phyloP scores from a whole-genome alignment of 1,139 yeast species.

The Zygoascus sp. region DNA sequence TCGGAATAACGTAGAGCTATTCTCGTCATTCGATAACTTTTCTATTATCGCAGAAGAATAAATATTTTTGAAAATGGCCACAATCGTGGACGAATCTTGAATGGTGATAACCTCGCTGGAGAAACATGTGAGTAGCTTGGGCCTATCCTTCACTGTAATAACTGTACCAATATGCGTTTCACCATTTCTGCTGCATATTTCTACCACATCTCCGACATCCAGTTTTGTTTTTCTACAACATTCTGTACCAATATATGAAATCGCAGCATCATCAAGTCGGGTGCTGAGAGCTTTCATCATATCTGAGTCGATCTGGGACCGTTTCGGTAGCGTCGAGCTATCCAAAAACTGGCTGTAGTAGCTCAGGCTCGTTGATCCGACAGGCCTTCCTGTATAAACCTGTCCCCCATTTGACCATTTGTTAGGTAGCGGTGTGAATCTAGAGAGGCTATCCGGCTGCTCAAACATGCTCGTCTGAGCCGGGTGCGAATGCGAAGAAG shows the following conservation, averaged over 20 bases:
- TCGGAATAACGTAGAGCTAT: not conserved
- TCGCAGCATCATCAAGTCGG: not conserved
- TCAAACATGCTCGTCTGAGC: slow-evolving; percentile 6
- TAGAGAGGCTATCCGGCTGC: slow-evolving; percentile 11
- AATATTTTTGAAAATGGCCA: not conserved
- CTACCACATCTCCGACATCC: slow-evolving; percentile 17
- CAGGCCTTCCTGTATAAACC: slow-evolving; percentile 10
- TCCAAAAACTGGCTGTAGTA: slow-evolving; percentile 8
- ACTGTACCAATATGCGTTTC: slow-evolving; percentile 17
- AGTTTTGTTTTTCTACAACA: not conserved
- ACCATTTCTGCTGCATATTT: slow-evolving; percentile 16
- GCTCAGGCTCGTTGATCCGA: slow-evolving; percentile 4
- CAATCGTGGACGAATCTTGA: not conserved
- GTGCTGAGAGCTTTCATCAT: slow-evolving; percentile 2
- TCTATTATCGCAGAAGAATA: not conserved
- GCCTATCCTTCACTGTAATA: not conserved
- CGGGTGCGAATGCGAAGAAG: not conserved
- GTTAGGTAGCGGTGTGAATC: slow-evolving; percentile 19
- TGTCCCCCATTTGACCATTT: slow-evolving; percentile 13
- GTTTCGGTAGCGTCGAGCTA: not conserved
- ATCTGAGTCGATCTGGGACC: not conserved
- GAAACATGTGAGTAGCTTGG: slow-evolving; percentile 3
- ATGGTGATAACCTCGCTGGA: slow-evolving; percentile 2
- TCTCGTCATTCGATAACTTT: not conserved
- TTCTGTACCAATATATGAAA: slow-evolving; percentile 2